Evolutionary conservation across 2,329 filamentous ascomycete genomes (phyloP), one percentile per base, ranked within the genome.

Genomic region (Bipolaris victoriae): DNA sequence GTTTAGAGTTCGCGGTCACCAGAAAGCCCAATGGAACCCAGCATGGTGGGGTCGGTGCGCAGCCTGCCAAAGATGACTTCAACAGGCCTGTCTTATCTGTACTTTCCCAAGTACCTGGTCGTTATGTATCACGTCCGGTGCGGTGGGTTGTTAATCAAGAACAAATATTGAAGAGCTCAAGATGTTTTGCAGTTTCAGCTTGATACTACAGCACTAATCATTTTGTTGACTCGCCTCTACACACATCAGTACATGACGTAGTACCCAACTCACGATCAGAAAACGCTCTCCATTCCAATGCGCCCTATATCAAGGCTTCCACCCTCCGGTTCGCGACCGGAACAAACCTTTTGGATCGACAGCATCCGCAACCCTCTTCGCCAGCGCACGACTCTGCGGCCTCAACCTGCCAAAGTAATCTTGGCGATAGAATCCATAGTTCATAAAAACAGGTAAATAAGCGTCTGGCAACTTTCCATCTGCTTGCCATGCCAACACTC

Each of bases 391-490:
- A 49, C 57, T 71, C 58, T 65, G 61, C 3, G 75, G 73, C 20
- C 67, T 64, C 45, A 81, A 65, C 7, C 79, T 72, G 0, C 76
- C 77, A 73, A 77, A 82, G 59, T 80, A 81, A 57, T 81, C 78
- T 68, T 82, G 78, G 4, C 75, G 64, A 49, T 66, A 76, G 58
- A 81, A 78, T 0, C 77, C 76, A 50, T 82, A 80, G 44, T 81
- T 82, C 79, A 81, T 79, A 62, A 82, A 82, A 1, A 82, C 45
- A 1, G 80, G 80, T 3, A 77, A 59, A 53, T 81, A 79, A 4
- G 74, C 75, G 31, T 80, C 69, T 0, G 78, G 76, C n/a, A 80
- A 60, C 2, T 68, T 70, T 1, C 75, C 77, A 11, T 77, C 58
- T 3, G 71, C 60, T 52, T 79, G 74, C 60, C 74, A 77, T 13